These are phyloP conservation scores for Boletus rufocinnamomeus DNA, from an alignment of 768 basidiomycete species.

Conservation along the genomic window DNA sequence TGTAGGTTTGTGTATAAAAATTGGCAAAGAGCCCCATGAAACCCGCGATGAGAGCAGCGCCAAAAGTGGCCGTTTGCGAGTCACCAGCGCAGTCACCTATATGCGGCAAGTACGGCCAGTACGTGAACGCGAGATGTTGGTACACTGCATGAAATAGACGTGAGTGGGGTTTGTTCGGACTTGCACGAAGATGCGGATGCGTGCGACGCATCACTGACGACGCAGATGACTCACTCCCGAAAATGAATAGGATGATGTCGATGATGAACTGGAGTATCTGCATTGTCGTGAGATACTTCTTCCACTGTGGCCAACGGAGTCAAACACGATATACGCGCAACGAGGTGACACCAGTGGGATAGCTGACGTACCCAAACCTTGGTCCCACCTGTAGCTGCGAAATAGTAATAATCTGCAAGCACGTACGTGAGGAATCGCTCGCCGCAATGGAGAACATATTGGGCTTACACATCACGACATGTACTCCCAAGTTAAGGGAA, in stretches of 20 bases:
- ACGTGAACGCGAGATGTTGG: slow-evolving; percentile 30
- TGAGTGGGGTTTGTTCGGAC: not conserved
- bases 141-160: slow-evolving; percentile 17
- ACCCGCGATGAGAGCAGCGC: slow-evolving; percentile 14
- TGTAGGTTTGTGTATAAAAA: slow-evolving; percentile 31
- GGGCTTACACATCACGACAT: slow-evolving; percentile 91
- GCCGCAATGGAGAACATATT: not conserved
- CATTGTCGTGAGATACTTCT: slow-evolving; percentile 28
- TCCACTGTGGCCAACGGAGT: slow-evolving; percentile 23
- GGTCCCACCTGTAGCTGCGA: slow-evolving; percentile 76
- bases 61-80: slow-evolving; percentile 18
- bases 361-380: slow-evolving; percentile 25
- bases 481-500: slow-evolving; percentile 81
- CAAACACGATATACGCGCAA: not conserved
- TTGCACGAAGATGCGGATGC: not conserved
- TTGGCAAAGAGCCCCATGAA: slow-evolving; percentile 29
- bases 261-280: slow-evolving; percentile 32
- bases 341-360: not conserved
- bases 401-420: slow-evolving; percentile 91
- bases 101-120: slow-evolving; percentile 27
- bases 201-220: not conserved
- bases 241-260: slow-evolving; percentile 23
- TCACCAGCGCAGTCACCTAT: slow-evolving; percentile 31
- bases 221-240: slow-evolving; percentile 23
- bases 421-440: not conserved